Conservation (phyloP, 78 protist species). For the Pelomyxa schiedti region DNA sequence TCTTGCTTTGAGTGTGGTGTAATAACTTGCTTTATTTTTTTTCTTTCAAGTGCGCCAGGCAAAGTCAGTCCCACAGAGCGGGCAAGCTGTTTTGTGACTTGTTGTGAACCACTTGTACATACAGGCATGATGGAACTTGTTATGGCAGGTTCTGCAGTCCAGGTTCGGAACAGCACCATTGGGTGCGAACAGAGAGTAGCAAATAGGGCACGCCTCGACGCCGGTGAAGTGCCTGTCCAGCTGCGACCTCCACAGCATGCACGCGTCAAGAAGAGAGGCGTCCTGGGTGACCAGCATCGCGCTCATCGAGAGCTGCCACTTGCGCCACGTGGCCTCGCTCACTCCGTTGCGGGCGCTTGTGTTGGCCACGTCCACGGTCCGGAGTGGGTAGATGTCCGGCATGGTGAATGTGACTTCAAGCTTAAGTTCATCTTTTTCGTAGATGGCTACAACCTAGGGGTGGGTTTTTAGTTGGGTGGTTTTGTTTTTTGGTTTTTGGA, state of each 20-base stretch:
- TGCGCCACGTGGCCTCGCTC: slow-evolving; percentile 45
- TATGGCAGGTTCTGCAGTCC: slow-evolving; percentile 49
- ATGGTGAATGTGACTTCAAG: slow-evolving; percentile 19
- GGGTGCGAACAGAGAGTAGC: slow-evolving; percentile 53
- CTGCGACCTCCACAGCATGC: slow-evolving; percentile 42
- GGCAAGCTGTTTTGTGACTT: slow-evolving; percentile 48
- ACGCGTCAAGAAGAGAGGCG: slow-evolving; percentile 44
- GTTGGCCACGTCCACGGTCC: slow-evolving; percentile 12
- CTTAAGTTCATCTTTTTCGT: background rate
- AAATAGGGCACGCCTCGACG: slow-evolving; percentile 74
- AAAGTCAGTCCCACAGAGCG: slow-evolving; percentile 39
- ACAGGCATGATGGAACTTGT: slow-evolving; percentile 69
- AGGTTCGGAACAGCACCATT: slow-evolving; percentile 37
- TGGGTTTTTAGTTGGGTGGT: too few species aligned
- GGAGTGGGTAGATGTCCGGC: slow-evolving; percentile 44
- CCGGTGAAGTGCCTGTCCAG: slow-evolving; percentile 67
- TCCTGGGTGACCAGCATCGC: slow-evolving; percentile 51
- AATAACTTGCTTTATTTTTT: too few species aligned
- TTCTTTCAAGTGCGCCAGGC: too few species aligned
- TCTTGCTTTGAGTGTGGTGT: too few species aligned
- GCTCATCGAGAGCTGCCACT: slow-evolving; percentile 57
- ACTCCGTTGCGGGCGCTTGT: slow-evolving; percentile 54
- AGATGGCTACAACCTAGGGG: background rate
- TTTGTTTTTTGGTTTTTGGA: too few species aligned
- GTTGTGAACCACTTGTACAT: slow-evolving; percentile 66